phyloP scores from a whole-genome alignment of 257 asterid species.

The Solanum sitiens region DNA sequence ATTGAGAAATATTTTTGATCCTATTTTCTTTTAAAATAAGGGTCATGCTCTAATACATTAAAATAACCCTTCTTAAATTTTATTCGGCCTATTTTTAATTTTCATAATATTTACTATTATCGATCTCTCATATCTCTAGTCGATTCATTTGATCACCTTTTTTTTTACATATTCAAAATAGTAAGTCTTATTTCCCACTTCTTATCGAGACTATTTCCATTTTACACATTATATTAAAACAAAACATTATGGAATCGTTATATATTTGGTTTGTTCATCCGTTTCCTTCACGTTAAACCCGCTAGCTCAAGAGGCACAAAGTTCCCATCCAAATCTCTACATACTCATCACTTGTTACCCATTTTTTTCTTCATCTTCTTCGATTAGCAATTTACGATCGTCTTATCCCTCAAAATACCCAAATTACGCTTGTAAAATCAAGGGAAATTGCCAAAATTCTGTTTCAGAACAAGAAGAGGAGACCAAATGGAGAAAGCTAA shows the following conservation, averaged over 20 bases:
- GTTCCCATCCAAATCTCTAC: not conserved
- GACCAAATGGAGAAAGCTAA: constrained; percentile 40
- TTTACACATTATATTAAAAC: no score
- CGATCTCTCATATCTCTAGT: rapidly evolving
- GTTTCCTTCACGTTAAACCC: not conserved
- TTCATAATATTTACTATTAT: not conserved
- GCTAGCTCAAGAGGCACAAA: not conserved
- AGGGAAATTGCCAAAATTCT: not conserved
- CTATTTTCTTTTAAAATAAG: no score
- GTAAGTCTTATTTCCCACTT: rapidly evolving
- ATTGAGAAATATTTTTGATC: no score
- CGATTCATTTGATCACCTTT: rapidly evolving
- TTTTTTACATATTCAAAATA: not conserved
- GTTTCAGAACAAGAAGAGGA: not conserved
- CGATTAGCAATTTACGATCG: not conserved
- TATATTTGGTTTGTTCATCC: not conserved
- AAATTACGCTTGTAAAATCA: not conserved
- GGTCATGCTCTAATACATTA: no score
- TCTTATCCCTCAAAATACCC: not conserved
- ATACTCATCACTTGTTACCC: not conserved
- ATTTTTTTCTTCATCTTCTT: not conserved
- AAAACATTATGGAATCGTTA: not conserved
- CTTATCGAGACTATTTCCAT: not conserved
- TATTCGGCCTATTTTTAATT: not conserved
- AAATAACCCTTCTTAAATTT: not conserved